Evolutionary conservation across 306 rosid species (phyloP), one percentile per base, ranked within the genome.

Genomic region (Nissolia schottii): DNA sequence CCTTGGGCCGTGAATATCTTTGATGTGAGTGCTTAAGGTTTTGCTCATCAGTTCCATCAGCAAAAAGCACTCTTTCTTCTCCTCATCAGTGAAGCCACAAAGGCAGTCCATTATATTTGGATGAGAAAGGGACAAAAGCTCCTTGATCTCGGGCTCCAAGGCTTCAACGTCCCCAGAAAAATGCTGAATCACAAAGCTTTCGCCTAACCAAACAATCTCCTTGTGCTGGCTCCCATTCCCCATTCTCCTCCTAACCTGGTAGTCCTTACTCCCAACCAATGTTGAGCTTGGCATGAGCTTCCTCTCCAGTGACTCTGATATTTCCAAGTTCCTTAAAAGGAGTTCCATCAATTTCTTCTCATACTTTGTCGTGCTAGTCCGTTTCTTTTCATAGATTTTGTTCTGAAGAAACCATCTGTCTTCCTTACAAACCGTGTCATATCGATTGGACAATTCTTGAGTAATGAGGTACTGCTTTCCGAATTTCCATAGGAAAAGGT

Each of bases 121-220:
- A 54, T 91, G 99, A 31, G 95, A 86, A 78, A 91, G 96, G 14
- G 90, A 77, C 58, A 91, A 62, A 58, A 91, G 68, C 4, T 80
- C 83, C 50, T 71, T 79, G 59, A 94, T 86, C 81, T 89, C 93
- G 0, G 85, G 88, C 59, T 73, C 55, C 55, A 86, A 70, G 24
- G 89, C 76, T n/a, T 91, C 90, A 22, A 88, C 80, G 4, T 91
- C 91, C 2, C 97, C 97, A 54, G 69, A 64, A 54, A 89, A 82
- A 60, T 91, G 96, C 57, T 88, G 87, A 14, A 71, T 25, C 9
- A 77, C 96, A 75, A 91, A 94, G 74, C 79, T 85, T 77, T 94
- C 96, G 22, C 96, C 96, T 64, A 91, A 78, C 99, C 99, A 94
- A 11, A 45, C 58, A 51, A 91, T 88, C 85, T 91, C 97, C 78